Evolutionary conservation across 257 asterid genomes (phyloP).

Genomic region (Paulownia fortunei): DNA sequence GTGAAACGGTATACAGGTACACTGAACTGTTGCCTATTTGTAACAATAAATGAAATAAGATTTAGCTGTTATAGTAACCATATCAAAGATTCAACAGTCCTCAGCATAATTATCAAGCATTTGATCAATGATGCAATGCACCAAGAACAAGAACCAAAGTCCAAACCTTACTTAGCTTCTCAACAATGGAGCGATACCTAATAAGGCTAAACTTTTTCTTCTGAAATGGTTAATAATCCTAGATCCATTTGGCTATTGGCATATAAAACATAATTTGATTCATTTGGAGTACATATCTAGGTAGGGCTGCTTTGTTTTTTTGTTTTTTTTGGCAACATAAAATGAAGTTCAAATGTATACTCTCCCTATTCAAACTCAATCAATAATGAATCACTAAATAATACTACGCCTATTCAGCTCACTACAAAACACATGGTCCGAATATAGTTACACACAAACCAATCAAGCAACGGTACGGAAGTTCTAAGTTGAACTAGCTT

Average conservation of each 20-base stretch:
- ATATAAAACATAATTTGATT: not conserved
- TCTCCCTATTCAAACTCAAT: not conserved
- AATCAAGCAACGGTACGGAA: not conserved
- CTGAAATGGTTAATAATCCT: not conserved
- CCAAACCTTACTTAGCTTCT: not conserved
- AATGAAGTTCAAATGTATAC: not conserved
- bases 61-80: not conserved
- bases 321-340: not conserved
- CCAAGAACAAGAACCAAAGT: not conserved
- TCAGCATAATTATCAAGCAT: too few species aligned
- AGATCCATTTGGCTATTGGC: not conserved
- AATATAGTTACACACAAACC: not conserved
- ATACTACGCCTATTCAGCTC: not conserved
- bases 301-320: not conserved
- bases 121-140: not conserved
- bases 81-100: not conserved
- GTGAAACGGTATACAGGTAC: not conserved
- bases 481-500: slow-evolving; percentile 1
- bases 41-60: not conserved
- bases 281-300: not conserved
- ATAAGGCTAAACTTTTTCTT: not conserved
- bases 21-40: not conserved
- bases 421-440: not conserved
- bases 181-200: not conserved
- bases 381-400: slow-evolving; percentile 3